Base-by-base conservation (phyloP, 75 land plant species). In the Chamaecyparis obtusa region DNA sequence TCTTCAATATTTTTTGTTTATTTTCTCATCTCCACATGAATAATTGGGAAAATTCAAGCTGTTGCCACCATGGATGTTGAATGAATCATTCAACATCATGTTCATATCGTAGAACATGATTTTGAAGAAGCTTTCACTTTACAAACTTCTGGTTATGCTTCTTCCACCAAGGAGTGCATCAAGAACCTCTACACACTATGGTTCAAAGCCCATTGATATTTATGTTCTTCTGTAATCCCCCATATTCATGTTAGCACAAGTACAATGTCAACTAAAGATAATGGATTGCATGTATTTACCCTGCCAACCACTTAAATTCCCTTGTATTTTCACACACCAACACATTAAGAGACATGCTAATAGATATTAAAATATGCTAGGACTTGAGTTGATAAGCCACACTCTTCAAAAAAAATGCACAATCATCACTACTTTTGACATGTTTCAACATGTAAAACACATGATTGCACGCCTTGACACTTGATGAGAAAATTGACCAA, bases 41-140 rank as follows among this genome's bases (percentile, higher is more conserved):
- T 90, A 97, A 90, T 21, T 93, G 95, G 85, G 91, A 91, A 91
- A 97, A 96, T 86, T 96, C 98, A 14, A 96, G 85, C 49, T 96
- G 92, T 86, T 93, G 94, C 51, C 92, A 92, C 64, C 2, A 43
- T 11, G 11, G 83, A 41, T 80, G 30, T 43, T 3, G 24, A 6
- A 24, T 27, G 32, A 21, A 21, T 24, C 48, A 95, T 86, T 93
- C 95, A 83, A 97, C 91, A 77, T 97, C 99, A 87, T 96, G 97
- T 92, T 97, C 27, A 0, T 27, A 41, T 44, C 1, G 27, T 2
- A 9, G 43, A 19, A 43, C 30, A 11, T 37, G 48, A 80, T 21
- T 44, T 44, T 43, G 48, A 44, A 80, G 46, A 80, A 80, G 83
- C 83, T 2, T 44, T 30, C 48, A 80, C 9, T 80, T 80, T 80